Evolutionary conservation across 169 alveolate species (phyloP).

Genomic region (Cryptosporidium parvum): DNA sequence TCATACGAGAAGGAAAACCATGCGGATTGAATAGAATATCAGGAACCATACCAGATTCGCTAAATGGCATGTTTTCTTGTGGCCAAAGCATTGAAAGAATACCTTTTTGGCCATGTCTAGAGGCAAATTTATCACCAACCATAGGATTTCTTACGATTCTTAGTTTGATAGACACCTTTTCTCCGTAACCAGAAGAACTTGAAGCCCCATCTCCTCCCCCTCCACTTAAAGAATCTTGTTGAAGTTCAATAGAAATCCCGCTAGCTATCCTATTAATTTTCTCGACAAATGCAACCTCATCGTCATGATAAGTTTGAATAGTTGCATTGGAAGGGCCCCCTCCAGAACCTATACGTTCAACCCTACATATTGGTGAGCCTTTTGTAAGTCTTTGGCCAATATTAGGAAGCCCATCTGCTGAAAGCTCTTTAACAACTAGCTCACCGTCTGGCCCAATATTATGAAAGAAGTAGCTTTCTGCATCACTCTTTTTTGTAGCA

Average conservation of each 20-base stretch:
- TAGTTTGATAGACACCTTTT: conserved; percentile 74
- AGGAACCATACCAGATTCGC: conserved; percentile 99
- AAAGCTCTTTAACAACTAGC: conserved; percentile 79
- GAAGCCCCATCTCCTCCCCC: conserved; percentile 60
- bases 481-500: conserved; percentile 75
- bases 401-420: conserved; percentile 89
- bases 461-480: conserved; percentile 76
- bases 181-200: conserved; percentile 52
- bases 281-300: conserved; percentile 83
- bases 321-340: conserved; percentile 73
- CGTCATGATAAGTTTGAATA: conserved; percentile 80
- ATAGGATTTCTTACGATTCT: conserved; percentile 92
- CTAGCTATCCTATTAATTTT: conserved; percentile 77
- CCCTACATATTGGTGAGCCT: conserved; percentile 83
- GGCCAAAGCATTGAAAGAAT: conserved; percentile 97
- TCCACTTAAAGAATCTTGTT: conserved; percentile 49
- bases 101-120: conserved; percentile 99
- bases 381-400: conserved; percentile 85
- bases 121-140: conserved; percentile 99
- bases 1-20: conserved; percentile 99
- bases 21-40: conserved; percentile 99
- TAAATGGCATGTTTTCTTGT: conserved; percentile 98
- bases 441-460: conserved; percentile 80
- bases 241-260: conserved; percentile 58
- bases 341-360: conserved; percentile 77